A percentile compares a stretch with the other conserved stretches of the same genome.
These are phyloP conservation scores for Cercophora samala DNA, from an alignment of 495 filamentous ascomycete species.

Conservation along the genomic window DNA sequence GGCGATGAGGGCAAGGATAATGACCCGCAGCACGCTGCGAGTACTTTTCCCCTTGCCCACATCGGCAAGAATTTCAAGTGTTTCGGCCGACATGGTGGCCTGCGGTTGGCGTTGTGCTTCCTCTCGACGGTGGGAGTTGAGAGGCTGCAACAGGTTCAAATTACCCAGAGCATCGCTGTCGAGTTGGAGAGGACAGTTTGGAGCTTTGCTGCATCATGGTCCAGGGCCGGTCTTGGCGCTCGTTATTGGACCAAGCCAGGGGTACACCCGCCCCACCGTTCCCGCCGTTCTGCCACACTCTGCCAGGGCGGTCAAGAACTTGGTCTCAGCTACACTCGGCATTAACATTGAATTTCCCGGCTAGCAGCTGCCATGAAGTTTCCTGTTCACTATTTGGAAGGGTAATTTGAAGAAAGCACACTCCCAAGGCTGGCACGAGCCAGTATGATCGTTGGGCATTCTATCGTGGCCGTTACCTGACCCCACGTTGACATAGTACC, in stretches of 20 bases:
- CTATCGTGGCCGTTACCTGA: not conserved
- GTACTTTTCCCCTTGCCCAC: slow-evolving; percentile 60
- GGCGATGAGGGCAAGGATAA: slow-evolving; percentile 91
- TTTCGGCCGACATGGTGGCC: slow-evolving; percentile 41
- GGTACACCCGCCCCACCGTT: slow-evolving; percentile 17
- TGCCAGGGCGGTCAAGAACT: slow-evolving; percentile 15
- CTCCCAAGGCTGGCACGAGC: not conserved
- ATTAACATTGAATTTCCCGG: not conserved
- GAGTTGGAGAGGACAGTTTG: slow-evolving; percentile 43
- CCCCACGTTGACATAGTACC: not conserved
- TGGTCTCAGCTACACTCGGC: not conserved
- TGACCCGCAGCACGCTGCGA: slow-evolving; percentile 79
- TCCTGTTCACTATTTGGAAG: not conserved
- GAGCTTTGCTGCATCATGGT: slow-evolving; percentile 35
- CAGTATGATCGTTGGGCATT: not conserved
- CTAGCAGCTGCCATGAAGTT: not conserved
- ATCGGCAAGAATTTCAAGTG: slow-evolving; percentile 39
- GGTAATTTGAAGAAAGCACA: not conserved
- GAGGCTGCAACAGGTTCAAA: slow-evolving; percentile 23
- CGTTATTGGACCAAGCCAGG: slow-evolving; percentile 14
- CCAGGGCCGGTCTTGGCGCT: slow-evolving; percentile 30
- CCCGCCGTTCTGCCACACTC: slow-evolving; percentile 20
- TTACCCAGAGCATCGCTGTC: slow-evolving; percentile 17
- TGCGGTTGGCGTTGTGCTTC: slow-evolving; percentile 29
- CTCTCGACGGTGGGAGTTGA: slow-evolving; percentile 30